Percentiles rank a stretch among this genome's conserved stretches.
Evolutionary conservation across 2,329 filamentous ascomycete genomes (phyloP).

Genomic region (Magnaporthiopsis rhizophila): DNA sequence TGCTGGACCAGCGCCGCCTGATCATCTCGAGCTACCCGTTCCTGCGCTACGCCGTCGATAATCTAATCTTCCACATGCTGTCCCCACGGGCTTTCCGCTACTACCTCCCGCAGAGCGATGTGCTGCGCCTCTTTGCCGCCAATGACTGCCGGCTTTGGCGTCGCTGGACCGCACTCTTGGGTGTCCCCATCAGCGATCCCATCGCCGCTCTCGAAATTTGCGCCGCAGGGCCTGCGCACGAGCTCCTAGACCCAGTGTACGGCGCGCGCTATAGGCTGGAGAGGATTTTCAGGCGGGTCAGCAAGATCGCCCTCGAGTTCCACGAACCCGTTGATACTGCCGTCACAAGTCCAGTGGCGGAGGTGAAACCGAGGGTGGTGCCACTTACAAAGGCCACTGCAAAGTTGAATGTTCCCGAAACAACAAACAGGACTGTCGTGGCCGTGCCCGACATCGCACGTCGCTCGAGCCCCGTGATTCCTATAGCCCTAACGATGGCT

Average conservation of each 20-base stretch:
- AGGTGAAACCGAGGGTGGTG: background rate
- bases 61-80: slow-evolving; percentile 25
- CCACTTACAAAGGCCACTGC: background rate
- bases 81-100: slow-evolving; percentile 21
- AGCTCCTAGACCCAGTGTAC: slow-evolving; percentile 21
- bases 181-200: slow-evolving; percentile 14
- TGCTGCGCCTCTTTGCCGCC: slow-evolving; percentile 18
- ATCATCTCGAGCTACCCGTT: slow-evolving; percentile 24
- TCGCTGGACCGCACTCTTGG: slow-evolving; percentile 23
- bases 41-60: slow-evolving; percentile 23
- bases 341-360: slow-evolving; percentile 4
- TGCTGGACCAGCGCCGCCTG: slow-evolving; percentile 19
- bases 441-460: background rate
- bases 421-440: background rate
- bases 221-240: slow-evolving; percentile 10
- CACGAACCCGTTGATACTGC: too few relatives aligned
- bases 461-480: background rate
- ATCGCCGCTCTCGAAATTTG: slow-evolving; percentile 15
- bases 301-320: slow-evolving; percentile 9
- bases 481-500: too few relatives aligned
- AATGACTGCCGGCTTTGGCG: slow-evolving; percentile 24
- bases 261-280: slow-evolving; percentile 22
- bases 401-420: background rate
- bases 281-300: slow-evolving; percentile 21
- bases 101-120: slow-evolving; percentile 22